Evolutionary conservation across 139 green algal genomes (phyloP).

Genomic region (Pseudopediastrum boryanum): DNA sequence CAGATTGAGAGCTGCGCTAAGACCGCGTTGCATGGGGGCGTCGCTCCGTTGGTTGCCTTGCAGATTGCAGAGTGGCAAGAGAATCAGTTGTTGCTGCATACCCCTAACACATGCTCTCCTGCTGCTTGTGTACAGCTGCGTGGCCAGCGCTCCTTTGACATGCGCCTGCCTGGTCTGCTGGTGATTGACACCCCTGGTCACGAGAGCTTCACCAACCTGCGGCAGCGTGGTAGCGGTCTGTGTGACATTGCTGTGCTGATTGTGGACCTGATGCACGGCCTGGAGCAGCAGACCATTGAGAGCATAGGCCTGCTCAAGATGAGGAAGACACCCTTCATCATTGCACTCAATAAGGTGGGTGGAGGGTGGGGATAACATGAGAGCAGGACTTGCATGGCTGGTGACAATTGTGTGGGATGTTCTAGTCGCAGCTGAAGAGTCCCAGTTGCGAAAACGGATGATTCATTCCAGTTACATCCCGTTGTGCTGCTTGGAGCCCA

Average conservation of each 20-base stretch:
- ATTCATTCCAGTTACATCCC: too few species aligned
- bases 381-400: too few species aligned
- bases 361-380: too few species aligned
- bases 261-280: slow-evolving; percentile 98
- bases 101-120: too few species aligned
- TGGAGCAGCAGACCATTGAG: slow-evolving; percentile 99
- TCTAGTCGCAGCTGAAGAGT: background rate
- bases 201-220: slow-evolving; percentile 98
- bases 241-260: slow-evolving; percentile 99
- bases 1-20: too few species aligned
- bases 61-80: too few species aligned
- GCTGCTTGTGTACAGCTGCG: slow-evolving; percentile 12
- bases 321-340: slow-evolving; percentile 98
- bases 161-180: slow-evolving; percentile 89
- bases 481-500: too few species aligned
- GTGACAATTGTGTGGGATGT: too few species aligned
- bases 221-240: slow-evolving; percentile 88
- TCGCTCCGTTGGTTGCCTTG: too few species aligned
- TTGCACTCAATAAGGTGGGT: slow-evolving; percentile 99
- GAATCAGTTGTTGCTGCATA: too few species aligned
- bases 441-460: background rate
- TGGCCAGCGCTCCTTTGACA: slow-evolving; percentile 70
- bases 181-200: slow-evolving; percentile 99
- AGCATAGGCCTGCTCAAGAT: slow-evolving; percentile 95
- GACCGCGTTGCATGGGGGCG: too few species aligned